A percentile compares a stretch with the other conserved stretches of the same genome.
Evolutionary conservation across 2,329 filamentous ascomycete species (phyloP).

Genomic region (Aphanoascus verrucosus): DNA sequence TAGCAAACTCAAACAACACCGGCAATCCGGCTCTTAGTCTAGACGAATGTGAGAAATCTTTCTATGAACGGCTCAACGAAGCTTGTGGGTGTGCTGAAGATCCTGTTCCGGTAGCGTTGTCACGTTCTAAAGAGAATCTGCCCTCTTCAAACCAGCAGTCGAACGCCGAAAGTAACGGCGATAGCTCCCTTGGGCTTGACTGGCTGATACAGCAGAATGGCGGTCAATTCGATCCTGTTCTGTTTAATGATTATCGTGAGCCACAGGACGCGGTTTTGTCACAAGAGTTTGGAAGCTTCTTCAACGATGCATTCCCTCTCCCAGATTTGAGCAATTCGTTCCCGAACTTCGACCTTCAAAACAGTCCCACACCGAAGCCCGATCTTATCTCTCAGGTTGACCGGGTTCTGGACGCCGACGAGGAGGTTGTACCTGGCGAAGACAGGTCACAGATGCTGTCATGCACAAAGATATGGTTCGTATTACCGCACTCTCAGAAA

Average conservation of each 20-base stretch:
- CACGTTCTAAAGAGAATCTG: conserved; percentile 16
- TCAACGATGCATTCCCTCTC: conserved; percentile 66
- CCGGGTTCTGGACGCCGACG: conserved; percentile 53
- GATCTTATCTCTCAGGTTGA: conserved; percentile 72
- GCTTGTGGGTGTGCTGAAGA: conserved; percentile 38
- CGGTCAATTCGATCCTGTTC: conserved; percentile 77
- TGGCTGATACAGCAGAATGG: conserved; percentile 72
- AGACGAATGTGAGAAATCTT: conserved; percentile 31
- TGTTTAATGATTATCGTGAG: conserved; percentile 89
- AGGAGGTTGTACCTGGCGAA: conserved; percentile 55
- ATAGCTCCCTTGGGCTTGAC: conserved; percentile 36
- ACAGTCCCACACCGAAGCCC: conserved; percentile 43
- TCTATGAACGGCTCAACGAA: conserved; percentile 36
- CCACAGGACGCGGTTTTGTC: conserved; percentile 70
- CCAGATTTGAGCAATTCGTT: conserved; percentile 71
- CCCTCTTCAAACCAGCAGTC: not conserved
- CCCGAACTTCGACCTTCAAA: conserved; percentile 45
- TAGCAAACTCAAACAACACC: not conserved
- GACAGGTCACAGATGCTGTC: conserved; percentile 57
- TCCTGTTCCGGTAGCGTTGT: conserved; percentile 32
- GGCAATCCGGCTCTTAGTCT: not conserved
- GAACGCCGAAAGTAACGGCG: conserved; percentile 9
- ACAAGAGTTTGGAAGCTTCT: conserved; percentile 60
- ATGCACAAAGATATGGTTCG: conserved; percentile 90
- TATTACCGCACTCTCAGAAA: conserved; percentile 15